These are phyloP conservation scores for Penicillium sp. DNA, from an alignment of 2,329 filamentous ascomycete genomes.

Conservation along the genomic window DNA sequence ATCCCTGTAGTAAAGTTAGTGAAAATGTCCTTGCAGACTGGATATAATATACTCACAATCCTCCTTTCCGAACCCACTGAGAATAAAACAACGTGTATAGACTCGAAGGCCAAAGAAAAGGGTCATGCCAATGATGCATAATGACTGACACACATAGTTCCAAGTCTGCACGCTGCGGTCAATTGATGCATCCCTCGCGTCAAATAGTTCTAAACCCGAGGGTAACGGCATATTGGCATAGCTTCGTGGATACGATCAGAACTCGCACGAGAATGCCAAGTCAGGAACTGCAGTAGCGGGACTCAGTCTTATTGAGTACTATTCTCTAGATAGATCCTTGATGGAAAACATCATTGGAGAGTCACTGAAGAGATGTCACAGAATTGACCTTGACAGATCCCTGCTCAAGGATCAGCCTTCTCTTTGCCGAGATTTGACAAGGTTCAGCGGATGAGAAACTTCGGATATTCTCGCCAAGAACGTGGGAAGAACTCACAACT, in stretches of 20 bases:
- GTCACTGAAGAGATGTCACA: background rate
- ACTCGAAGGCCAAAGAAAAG: conserved; percentile 34
- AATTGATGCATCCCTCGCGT: conserved; percentile 17
- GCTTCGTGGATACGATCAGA: background rate
- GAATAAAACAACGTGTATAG: conserved; percentile 34
- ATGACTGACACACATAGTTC: conserved; percentile 35
- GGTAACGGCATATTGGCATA: conserved; percentile 7
- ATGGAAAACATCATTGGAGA: background rate
- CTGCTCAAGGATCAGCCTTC: background rate
- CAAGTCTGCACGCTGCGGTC: conserved; percentile 33
- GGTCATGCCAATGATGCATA: conserved; percentile 37
- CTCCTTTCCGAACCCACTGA: conserved; percentile 33
- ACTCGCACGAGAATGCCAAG: background rate
- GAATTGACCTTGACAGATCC: background rate
- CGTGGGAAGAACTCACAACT: background rate
- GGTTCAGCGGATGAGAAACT: background rate
- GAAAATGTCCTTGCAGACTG: background rate
- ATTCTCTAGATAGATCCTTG: background rate
- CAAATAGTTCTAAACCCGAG: conserved; percentile 17
- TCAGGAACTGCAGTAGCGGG: background rate
- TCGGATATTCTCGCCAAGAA: background rate
- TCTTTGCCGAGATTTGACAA: background rate
- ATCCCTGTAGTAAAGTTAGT: conserved; percentile 20
- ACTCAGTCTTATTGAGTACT: background rate
- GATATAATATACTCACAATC: conserved; percentile 32